Evolutionary conservation across 352 stramenopile genomes (phyloP).

Genomic region (Globisporangium spinosum): DNA sequence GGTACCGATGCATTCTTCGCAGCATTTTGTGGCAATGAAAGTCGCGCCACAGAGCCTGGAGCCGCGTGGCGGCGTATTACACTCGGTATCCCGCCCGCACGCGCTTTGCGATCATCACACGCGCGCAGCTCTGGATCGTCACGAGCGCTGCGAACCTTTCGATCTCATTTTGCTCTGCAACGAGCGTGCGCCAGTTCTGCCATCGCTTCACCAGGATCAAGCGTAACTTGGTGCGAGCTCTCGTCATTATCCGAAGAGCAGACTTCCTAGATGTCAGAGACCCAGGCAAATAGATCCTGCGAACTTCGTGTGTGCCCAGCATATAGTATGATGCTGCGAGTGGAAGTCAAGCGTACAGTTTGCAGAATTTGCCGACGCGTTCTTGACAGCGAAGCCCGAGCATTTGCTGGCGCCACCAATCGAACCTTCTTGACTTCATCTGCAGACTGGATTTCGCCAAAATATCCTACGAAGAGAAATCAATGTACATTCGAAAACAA

Average conservation of each 20-base stretch:
- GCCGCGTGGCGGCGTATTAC: constrained; percentile 23
- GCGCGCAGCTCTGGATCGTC: constrained; percentile 54
- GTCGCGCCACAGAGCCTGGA: constrained; percentile 54
- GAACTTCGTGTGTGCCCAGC: too few species aligned
- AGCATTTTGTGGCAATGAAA: constrained; percentile 44
- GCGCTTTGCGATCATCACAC: constrained; percentile 27
- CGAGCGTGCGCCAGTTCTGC: constrained; percentile 27
- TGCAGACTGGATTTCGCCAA: constrained; percentile 3
- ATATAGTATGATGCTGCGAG: too few species aligned
- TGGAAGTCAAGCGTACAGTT: constrained; percentile 27
- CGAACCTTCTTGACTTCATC: constrained; percentile 19
- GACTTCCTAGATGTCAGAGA: constrained; percentile 34
- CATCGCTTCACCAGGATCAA: constrained; percentile 27
- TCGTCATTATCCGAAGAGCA: constrained; percentile 31
- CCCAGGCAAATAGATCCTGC: too few species aligned
- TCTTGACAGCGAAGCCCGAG: constrained; percentile 23
- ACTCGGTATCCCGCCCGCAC: constrained; percentile 23
- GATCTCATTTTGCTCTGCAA: constrained; percentile 24
- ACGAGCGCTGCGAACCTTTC: constrained; percentile 43
- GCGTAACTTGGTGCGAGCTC: constrained; percentile 31
- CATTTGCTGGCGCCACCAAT: constrained; percentile 25
- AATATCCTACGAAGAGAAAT: constrained; percentile 17
- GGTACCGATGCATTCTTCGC: constrained; percentile 31
- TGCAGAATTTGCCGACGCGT: constrained; percentile 36
- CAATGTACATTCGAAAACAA: too few species aligned